Percentiles rank a stretch among this genome's conserved stretches.
These are phyloP conservation scores for Brassica nigra DNA, from an alignment of 345 rosid genomes.

Conservation along the genomic window DNA sequence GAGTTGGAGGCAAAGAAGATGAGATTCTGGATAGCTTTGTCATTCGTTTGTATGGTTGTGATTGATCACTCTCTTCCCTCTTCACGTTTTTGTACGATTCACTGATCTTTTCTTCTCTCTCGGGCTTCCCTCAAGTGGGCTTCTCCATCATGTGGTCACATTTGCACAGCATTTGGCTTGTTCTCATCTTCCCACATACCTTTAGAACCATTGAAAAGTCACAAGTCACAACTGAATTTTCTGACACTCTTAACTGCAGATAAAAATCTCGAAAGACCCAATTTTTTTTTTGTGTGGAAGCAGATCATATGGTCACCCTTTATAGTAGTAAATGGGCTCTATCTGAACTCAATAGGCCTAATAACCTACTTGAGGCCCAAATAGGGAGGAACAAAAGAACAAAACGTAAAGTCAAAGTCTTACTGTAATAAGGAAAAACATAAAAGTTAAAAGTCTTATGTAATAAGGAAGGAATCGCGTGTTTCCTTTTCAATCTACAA, in stretches of 20 bases:
- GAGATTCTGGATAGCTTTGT: constrained; percentile 83
- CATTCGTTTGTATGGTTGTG: constrained; percentile 41
- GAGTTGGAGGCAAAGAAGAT: constrained; percentile 57
- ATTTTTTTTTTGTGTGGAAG: neutral
- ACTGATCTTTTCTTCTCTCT: constrained; percentile 32
- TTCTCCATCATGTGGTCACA: constrained; percentile 34
- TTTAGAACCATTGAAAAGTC: constrained; percentile 25
- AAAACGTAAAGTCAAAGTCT: neutral
- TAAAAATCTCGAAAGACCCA: neutral
- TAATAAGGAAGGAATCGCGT: neutral
- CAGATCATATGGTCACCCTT: neutral
- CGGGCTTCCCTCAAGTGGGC: constrained; percentile 42
- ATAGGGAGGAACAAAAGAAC: neutral
- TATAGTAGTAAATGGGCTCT: no score
- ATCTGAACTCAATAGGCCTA: neutral
- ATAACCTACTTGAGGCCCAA: neutral
- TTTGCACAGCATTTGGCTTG: constrained; percentile 47
- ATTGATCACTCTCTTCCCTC: constrained; percentile 29
- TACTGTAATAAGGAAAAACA: neutral
- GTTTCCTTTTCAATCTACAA: neutral
- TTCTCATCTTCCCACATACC: constrained; percentile 32
- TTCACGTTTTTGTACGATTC: constrained; percentile 29
- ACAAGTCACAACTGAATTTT: neutral
- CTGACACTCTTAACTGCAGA: constrained; percentile 31
- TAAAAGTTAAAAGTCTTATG: neutral